Conservation (phyloP, 441 rosid species). For the Corymbia citriodora region DNA sequence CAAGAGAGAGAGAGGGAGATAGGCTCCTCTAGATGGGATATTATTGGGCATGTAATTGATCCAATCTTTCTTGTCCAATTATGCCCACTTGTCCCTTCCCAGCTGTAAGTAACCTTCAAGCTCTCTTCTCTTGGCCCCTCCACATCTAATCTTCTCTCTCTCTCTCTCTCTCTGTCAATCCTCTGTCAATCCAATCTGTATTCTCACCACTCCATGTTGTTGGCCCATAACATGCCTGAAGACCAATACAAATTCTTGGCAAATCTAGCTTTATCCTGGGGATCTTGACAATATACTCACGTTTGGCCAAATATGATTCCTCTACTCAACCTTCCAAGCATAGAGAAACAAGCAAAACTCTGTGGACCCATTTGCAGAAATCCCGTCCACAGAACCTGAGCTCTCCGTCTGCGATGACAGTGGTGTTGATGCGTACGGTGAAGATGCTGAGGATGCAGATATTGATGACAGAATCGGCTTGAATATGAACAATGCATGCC, state of each 20-base stretch:
- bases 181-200: constrained; percentile 17
- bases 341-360: constrained; percentile 81
- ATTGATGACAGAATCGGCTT: constrained; percentile 39
- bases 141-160: background rate
- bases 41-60: constrained; percentile 26
- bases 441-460: constrained; percentile 15
- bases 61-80: constrained; percentile 42
- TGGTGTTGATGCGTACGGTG: constrained; percentile 25
- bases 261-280: constrained; percentile 4
- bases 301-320: background rate
- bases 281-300: background rate
- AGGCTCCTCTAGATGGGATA: constrained; percentile 26
- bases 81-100: constrained; percentile 36
- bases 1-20: constrained; percentile 13
- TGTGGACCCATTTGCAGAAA: constrained; percentile 22
- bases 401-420: constrained; percentile 25
- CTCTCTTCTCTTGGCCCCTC: constrained; percentile 21
- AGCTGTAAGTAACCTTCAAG: constrained; percentile 31
- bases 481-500: constrained; percentile 67
- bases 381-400: constrained; percentile 24
- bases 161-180: background rate
- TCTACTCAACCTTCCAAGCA: constrained; percentile 83
- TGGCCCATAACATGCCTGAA: constrained; percentile 18
- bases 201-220: constrained; percentile 8
- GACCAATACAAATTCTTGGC: background rate